Evolutionary conservation across 2,329 filamentous ascomycete species (phyloP).

Genomic region (Triangularia verruculosa): DNA sequence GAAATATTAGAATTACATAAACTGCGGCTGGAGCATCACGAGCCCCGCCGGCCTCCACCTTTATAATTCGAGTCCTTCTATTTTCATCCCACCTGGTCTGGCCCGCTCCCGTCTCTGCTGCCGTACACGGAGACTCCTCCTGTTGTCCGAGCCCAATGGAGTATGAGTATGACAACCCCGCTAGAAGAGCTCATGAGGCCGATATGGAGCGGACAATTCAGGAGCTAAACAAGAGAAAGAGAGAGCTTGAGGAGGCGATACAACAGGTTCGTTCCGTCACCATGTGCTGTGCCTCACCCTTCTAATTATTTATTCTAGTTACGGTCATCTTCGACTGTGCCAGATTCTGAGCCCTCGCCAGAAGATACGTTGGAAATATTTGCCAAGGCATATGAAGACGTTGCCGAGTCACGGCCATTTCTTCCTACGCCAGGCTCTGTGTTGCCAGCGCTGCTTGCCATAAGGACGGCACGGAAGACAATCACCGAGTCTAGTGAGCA

Average conservation of each 20-base stretch:
- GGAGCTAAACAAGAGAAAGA: conserved; percentile 59
- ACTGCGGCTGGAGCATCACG: neutral
- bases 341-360: conserved; percentile 24
- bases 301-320: conserved; percentile 17
- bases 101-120: neutral
- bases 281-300: neutral
- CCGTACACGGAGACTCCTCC: neutral
- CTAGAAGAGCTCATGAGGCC: conserved; percentile 44
- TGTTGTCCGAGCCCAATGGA: conserved; percentile 3
- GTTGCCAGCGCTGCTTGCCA: conserved; percentile 67
- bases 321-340: conserved; percentile 11
- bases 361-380: conserved; percentile 47
- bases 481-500: conserved; percentile 62
- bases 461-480: conserved; percentile 63
- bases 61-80: neutral
- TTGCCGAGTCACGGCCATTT: conserved; percentile 60
- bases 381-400: conserved; percentile 62
- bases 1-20: neutral
- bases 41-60: neutral
- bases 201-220: conserved; percentile 65
- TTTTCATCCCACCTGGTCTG: neutral
- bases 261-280: conserved; percentile 24
- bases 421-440: conserved; percentile 66
- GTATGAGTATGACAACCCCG: conserved; percentile 34
- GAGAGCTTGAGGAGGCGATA: conserved; percentile 39